Evolutionary conservation across 257 asterid species (phyloP), one percentile per base, ranked within the genome.

Genomic region (Solanum virginianum): DNA sequence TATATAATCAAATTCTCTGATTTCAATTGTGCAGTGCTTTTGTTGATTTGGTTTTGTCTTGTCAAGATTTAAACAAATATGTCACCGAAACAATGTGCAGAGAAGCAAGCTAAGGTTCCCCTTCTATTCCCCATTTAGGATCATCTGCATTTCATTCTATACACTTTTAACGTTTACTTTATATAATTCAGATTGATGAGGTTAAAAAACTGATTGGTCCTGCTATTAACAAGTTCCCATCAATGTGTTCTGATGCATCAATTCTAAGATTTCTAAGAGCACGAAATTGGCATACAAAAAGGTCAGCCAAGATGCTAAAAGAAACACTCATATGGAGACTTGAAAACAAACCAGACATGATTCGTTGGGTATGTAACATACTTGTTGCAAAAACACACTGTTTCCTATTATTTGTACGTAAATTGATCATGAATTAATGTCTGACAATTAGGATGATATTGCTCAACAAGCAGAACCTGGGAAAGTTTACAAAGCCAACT

Each of bases 311-410:
- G 88, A 90, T 93, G 94, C 81, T 93, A 68, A 90, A 92, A 87
- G 97, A 92, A 59, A 86, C 93, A 29, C 43, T 92, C 20, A 91
- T 89, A 86, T 93, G 97, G 97, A 91, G 97, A 72, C 83, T 87
- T 51, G 88, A 87, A 63, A 91, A 87, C 89, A 93, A 86, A 65
- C 94, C 95, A 47, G 94, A 92, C 81, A 87, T 85, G 86, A 92
- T 93, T 39, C 88, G 83, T 49, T 93, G 95, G 95, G 97, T 92
- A 89, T 15, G 83, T 59, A 59, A 22, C 5, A 7, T 68, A 68
- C 36, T 32, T 16, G 17, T 36, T 16, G 49, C 24, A 39, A 83
- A 68, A 68, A 53, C 10, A 14, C 14, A 39, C n/a, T 18, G n/a
- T 9, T 62, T 4, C 20, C 14, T 43, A 57, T 32, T 47, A 53